Evolutionary conservation across 495 filamentous ascomycete genomes (phyloP).

Genomic region (Aspergillus hancockii): DNA sequence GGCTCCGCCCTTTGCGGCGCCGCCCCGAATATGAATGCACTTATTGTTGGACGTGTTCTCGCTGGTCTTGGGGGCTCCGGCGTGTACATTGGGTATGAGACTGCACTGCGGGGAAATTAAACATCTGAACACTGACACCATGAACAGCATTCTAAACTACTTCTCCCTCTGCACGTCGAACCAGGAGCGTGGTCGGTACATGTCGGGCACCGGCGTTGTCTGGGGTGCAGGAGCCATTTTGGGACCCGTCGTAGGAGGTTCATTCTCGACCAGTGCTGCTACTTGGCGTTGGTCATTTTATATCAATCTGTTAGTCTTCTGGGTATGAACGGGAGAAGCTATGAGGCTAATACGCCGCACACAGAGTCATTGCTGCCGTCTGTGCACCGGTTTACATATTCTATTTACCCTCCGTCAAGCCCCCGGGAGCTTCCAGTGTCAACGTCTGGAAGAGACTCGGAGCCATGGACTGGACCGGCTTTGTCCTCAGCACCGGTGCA

Average conservation of each 20-base stretch:
- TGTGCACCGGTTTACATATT: slow-evolving; percentile 61
- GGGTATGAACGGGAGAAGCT: too few relatives aligned
- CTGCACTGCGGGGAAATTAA: too few relatives aligned
- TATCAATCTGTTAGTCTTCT: too few relatives aligned
- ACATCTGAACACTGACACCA: too few relatives aligned
- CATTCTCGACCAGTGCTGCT: slow-evolving; percentile 31
- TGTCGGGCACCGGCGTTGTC: too few relatives aligned
- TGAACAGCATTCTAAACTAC: slow-evolving; percentile 43
- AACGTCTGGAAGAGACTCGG: too few relatives aligned
- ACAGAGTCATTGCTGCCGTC: too few relatives aligned
- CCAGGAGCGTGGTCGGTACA: too few relatives aligned
- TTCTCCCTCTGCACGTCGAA: slow-evolving; percentile 23
- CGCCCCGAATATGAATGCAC: slow-evolving; percentile 46
- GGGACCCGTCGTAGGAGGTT: slow-evolving; percentile 43
- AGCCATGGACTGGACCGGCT: slow-evolving; percentile 23
- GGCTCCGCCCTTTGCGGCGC: slow-evolving; percentile 55
- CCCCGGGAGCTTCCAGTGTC: too few relatives aligned
- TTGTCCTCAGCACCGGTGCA: slow-evolving; percentile 20
- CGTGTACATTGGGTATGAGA: slow-evolving; percentile 47
- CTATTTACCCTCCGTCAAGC: too few relatives aligned
- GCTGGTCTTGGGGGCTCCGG: slow-evolving; percentile 46
- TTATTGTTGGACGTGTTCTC: slow-evolving; percentile 49
- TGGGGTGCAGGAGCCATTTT: slow-evolving; percentile 52
- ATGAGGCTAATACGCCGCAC: too few relatives aligned
- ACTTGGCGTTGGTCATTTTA: slow-evolving; percentile 38